Conservation (phyloP, 163 green algal species). For the Scenedesmus sp. region DNA sequence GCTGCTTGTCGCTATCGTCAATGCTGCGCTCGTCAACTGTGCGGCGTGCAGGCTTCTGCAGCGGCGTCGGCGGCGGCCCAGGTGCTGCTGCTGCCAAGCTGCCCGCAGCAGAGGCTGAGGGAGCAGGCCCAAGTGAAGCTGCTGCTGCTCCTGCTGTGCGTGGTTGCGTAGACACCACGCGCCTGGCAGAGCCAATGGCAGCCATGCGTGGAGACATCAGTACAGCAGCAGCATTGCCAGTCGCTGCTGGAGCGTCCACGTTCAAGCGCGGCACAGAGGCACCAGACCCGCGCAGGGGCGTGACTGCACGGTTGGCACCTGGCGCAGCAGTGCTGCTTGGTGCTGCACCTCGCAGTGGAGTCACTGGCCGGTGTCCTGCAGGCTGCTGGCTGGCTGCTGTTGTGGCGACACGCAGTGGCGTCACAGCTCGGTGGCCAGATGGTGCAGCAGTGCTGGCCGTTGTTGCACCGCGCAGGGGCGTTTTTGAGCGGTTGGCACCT, state of each 20-base stretch:
- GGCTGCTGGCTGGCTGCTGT: not conserved
- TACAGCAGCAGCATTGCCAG: not conserved
- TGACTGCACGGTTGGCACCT: not conserved
- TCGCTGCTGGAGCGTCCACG: not conserved
- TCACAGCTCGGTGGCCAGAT: not conserved
- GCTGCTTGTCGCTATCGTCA: not conserved
- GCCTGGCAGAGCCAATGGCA: conserved; percentile 22
- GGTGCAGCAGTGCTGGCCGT: conserved; percentile 8
- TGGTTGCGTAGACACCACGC: conserved; percentile 1
- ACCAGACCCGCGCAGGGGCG: not conserved
- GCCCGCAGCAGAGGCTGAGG: not conserved
- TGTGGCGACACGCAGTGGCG: not conserved
- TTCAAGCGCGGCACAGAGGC: not conserved
- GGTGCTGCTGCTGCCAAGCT: not conserved
- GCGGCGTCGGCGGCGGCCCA: conserved; percentile 1
- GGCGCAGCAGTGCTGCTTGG: not conserved
- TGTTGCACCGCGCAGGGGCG: not conserved
- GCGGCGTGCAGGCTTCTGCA: conserved; percentile 31
- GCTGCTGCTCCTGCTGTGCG: not conserved
- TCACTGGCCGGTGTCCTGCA: not conserved
- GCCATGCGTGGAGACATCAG: conserved; percentile 25
- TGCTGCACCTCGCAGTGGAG: not conserved
- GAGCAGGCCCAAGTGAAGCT: not conserved
- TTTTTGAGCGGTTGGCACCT: not conserved
- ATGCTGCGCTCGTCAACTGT: not conserved